These are phyloP conservation scores for Sclerospora graminicola DNA, from an alignment of 352 stramenopile genomes.

Conservation along the genomic window DNA sequence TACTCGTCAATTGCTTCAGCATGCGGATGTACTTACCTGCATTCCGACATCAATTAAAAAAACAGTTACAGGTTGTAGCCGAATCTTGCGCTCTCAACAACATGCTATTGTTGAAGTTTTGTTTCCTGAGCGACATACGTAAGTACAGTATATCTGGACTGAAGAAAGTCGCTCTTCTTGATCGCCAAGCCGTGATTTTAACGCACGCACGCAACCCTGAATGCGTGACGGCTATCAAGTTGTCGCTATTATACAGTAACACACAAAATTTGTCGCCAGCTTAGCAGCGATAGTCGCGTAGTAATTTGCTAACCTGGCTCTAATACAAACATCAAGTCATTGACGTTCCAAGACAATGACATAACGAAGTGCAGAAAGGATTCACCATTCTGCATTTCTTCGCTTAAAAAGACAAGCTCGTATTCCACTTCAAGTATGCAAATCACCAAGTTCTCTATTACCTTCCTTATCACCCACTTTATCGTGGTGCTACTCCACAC, in stretches of 20 bases:
- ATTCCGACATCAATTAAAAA: neutral
- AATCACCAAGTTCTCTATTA: slow-evolving; percentile 7
- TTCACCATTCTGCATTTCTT: slow-evolving; percentile 22
- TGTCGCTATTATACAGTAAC: slow-evolving; percentile 2
- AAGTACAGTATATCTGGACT: slow-evolving; percentile 2
- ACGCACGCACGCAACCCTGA: slow-evolving; percentile 9
- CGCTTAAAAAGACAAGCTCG: slow-evolving; percentile 4
- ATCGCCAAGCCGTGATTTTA: slow-evolving; percentile 1
- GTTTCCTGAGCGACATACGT: neutral
- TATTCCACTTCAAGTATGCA: slow-evolving; percentile 12
- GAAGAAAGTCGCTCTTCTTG: slow-evolving; percentile 6
- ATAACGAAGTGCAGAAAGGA: slow-evolving; percentile 5
- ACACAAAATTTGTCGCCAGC: slow-evolving; percentile 5
- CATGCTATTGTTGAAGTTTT: neutral
- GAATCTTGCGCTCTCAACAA: neutral
- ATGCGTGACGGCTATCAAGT: no score
- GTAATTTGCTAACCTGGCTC: no score
- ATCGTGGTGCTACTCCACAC: slow-evolving; percentile 5
- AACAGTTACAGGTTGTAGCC: neutral
- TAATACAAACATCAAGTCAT: slow-evolving; percentile 6
- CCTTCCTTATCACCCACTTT: slow-evolving; percentile 1
- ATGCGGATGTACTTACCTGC: neutral
- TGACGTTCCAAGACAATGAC: slow-evolving; percentile 9
- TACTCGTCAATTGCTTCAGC: neutral
- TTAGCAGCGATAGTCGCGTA: no score